Conservation (phyloP, 2,329 filamentous ascomycete species). For the Alternaria dauci region DNA sequence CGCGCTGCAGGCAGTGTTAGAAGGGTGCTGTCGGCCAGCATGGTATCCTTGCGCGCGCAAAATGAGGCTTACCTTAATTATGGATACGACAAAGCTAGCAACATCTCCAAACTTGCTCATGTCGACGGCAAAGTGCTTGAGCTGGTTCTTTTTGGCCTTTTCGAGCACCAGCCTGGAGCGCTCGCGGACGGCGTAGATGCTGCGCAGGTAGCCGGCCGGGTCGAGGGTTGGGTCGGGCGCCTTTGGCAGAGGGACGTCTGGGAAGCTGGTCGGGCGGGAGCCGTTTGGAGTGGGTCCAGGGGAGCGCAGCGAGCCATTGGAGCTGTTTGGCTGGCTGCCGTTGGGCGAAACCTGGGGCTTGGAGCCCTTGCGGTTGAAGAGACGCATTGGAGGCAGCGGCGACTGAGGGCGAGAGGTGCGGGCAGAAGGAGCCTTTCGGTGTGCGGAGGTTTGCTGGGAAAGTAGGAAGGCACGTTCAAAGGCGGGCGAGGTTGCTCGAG, state of each 20-base stretch:
- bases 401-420: conserved; percentile 14
- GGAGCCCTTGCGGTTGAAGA: conserved; percentile 62
- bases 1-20: conserved; percentile 60
- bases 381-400: conserved; percentile 55
- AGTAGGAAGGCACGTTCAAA: conserved; percentile 11
- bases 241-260: conserved; percentile 81
- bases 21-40: neutral
- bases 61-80: conserved; percentile 78
- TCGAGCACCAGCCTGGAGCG: conserved; percentile 76
- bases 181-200: conserved; percentile 86
- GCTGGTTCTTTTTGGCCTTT: conserved; percentile 77
- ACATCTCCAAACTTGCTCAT: conserved; percentile 84
- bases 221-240: conserved; percentile 88
- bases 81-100: conserved; percentile 85
- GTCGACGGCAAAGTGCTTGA: conserved; percentile 90
- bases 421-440: conserved; percentile 15
- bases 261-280: conserved; percentile 60
- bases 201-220: conserved; percentile 88
- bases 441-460: conserved; percentile 11
- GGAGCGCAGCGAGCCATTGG: conserved; percentile 61
- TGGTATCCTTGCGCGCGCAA: neutral
- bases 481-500: conserved; percentile 17
- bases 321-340: conserved; percentile 52
- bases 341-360: conserved; percentile 49
- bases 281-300: conserved; percentile 56